Evolutionary conservation across 768 basidiomycete genomes (phyloP).

Genomic region (Coprinopsis sp.): DNA sequence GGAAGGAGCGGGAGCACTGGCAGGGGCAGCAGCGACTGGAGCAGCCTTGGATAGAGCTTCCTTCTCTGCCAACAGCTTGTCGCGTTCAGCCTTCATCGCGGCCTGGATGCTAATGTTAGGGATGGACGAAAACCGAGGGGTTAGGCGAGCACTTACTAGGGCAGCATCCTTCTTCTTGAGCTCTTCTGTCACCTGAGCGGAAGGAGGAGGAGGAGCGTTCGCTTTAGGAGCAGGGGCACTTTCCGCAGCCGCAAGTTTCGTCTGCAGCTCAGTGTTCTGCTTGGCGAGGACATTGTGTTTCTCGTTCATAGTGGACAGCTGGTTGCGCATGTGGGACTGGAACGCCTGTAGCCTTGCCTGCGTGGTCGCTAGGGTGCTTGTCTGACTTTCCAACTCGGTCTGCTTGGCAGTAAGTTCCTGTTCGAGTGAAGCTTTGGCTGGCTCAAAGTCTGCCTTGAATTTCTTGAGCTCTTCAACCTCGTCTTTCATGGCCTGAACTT

Average conservation of each 20-base stretch:
- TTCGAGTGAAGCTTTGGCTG: constrained; percentile 25
- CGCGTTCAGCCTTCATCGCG: constrained; percentile 52
- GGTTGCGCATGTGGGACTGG: not conserved
- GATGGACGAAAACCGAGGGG: constrained; percentile 1
- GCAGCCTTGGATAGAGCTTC: constrained; percentile 34
- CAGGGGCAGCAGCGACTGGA: constrained; percentile 19
- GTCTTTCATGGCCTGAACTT: constrained; percentile 73
- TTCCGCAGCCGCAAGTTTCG: constrained; percentile 17
- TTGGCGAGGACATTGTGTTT: constrained; percentile 10
- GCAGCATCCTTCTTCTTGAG: constrained; percentile 28
- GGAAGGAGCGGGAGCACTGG: constrained; percentile 25
- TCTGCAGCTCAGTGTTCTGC: constrained; percentile 24
- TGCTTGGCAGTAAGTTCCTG: constrained; percentile 14
- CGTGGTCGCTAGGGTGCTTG: not conserved
- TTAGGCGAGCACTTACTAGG: constrained; percentile 23
- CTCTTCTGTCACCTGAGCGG: constrained; percentile 21
- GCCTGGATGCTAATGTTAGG: constrained; percentile 44
- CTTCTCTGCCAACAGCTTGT: constrained; percentile 59
- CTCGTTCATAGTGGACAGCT: not conserved
- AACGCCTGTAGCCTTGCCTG: not conserved
- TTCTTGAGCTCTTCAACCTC: constrained; percentile 68
- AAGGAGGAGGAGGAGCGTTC: no score
- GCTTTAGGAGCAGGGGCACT: constrained; percentile 20
- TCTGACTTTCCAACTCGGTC: not conserved
- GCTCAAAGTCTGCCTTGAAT: constrained; percentile 37